Conservation (phyloP, 768 basidiomycete species). For the Leccinum barrowsii region DNA sequence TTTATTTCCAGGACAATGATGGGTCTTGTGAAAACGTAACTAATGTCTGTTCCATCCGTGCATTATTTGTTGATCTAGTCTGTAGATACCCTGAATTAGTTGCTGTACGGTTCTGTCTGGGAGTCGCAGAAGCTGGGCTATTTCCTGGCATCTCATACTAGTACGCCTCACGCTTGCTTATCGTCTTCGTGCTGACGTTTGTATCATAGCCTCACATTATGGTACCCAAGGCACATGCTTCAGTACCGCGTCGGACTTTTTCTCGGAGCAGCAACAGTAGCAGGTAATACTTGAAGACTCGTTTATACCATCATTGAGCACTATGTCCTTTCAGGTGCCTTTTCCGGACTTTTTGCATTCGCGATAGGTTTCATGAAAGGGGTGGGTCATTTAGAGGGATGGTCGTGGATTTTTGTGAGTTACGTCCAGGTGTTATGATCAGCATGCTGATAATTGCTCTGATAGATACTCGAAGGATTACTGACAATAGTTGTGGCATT, state of each 20-base stretch:
- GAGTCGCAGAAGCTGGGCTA: slow-evolving; percentile 65
- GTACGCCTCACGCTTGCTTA: slow-evolving; percentile 32
- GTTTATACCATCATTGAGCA: not conserved
- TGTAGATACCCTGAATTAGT: slow-evolving; percentile 59
- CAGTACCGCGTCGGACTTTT: slow-evolving; percentile 62
- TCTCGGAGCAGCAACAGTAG: slow-evolving; percentile 61
- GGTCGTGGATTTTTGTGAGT: slow-evolving; percentile 69
- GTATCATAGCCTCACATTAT: slow-evolving; percentile 50
- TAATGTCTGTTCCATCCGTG: not conserved
- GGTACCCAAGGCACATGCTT: slow-evolving; percentile 63
- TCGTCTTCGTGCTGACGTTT: not conserved
- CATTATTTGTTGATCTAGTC: not conserved
- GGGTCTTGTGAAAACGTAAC: slow-evolving; percentile 65
- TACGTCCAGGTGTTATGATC: not conserved
- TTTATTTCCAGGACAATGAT: slow-evolving; percentile 48
- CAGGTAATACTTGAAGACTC: slow-evolving; percentile 31
- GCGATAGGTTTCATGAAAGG: slow-evolving; percentile 53
- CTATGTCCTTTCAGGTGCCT: slow-evolving; percentile 37
- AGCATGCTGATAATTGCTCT: not conserved
- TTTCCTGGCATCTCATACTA: slow-evolving; percentile 76
- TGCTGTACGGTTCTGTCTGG: slow-evolving; percentile 54
- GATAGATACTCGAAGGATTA: slow-evolving; percentile 39
- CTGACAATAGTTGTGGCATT: slow-evolving; percentile 55
- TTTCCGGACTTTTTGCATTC: slow-evolving; percentile 57
- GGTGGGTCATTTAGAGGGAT: slow-evolving; percentile 43